Evolutionary conservation across 2,329 filamentous ascomycete genomes (phyloP), one percentile per base, ranked within the genome.

Genomic region (Aspergillus viridinutans): DNA sequence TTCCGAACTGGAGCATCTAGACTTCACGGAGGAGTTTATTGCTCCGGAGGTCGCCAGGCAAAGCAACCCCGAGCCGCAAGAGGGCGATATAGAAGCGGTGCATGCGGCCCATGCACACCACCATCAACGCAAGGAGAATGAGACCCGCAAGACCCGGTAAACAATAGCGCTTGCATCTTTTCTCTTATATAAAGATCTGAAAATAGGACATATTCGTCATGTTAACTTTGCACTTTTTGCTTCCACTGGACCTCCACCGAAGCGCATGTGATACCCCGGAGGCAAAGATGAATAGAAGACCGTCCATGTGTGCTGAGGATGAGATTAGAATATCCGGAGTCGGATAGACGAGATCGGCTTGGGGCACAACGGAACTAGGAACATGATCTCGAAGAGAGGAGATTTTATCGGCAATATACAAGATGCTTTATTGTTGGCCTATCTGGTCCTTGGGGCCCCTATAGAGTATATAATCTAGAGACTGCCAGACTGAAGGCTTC

Each of bases 1-100:
- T 40, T 84, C 85, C 64, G 86, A 89, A 20, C 80, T 81, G 28
- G 73, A 78, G 12, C 74, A 78, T 29, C 78, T 78, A 43, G 80
- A 83, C 55, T 83, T 87, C 66, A 86, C 89, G 59, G 90, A 96
- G 70, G 92, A 97, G 72, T 92, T 92, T 67, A 89, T 92, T 60
- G 75, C 82, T 2, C 83, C 83, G 2, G 83, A 88, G 61, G 77
- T 88, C 9, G 85, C 81, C 64, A 76, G 80, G 14, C 76, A 77
- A 65, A 78, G 75, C 43, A 85, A 80, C 64, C 85, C 84, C 3
- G 85, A 89, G 68, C 82, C 85, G 1, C 84, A 89, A 63, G 78
- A 80, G 21, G 78, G 82, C 52, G 71, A 70, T 28, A 56, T 60
- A 21, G 63, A 65, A 21, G 58, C 53, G 29, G 35, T 56, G 23